Base-by-base conservation (phyloP, 169 alveolate species). In the Theileria orientalis region DNA sequence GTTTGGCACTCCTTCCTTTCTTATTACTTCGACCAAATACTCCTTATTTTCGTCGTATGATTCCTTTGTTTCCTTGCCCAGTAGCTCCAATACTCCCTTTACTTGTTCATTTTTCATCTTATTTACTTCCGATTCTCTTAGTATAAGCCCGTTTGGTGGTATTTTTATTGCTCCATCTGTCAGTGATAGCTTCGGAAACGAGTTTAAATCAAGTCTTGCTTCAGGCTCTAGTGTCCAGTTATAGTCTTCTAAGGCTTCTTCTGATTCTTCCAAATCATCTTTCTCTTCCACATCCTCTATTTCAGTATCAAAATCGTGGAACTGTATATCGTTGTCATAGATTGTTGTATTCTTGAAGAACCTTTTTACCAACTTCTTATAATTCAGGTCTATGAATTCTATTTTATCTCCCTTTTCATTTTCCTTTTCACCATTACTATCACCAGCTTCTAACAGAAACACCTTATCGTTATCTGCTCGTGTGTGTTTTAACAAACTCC, bases 121-220 rank as follows among this genome's bases (percentile, higher is more conserved):
- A 25, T 69, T 69, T 0, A 79, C 87, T 47, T 79, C 87, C 3
- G 76, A 72, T n/a, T 52, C 64, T 19, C 87, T 35, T 3, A 79
- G 49, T 29, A 79, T 25, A 68, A 74, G 57, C n/a, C 68, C 87
- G 27, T 56, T 41, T 51, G 49, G 59, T 23, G 83, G 83, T 9
- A 72, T 19, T 69, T 72, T 60, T 14, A 71, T 72, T 52, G 82
- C 71, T 66, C 69, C 79, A 51, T 79, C 87, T 42, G 19, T 61
- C 25, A 79, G 70, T 6, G 78, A 59, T 62, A 59, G 37, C 37
- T 84, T 67, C 19, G 83, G 83, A 32, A 79, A 64, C 41, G 14
- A 44, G n/a, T 68, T 40, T 11, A 68, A 30, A 37, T 63, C 40
- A 21, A 2, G 13, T 63, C 59, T n/a, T 21, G 13, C 25, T n/a